Conservation (phyloP, 2,329 filamentous ascomycete species). For the Westerdykella sp. region DNA sequence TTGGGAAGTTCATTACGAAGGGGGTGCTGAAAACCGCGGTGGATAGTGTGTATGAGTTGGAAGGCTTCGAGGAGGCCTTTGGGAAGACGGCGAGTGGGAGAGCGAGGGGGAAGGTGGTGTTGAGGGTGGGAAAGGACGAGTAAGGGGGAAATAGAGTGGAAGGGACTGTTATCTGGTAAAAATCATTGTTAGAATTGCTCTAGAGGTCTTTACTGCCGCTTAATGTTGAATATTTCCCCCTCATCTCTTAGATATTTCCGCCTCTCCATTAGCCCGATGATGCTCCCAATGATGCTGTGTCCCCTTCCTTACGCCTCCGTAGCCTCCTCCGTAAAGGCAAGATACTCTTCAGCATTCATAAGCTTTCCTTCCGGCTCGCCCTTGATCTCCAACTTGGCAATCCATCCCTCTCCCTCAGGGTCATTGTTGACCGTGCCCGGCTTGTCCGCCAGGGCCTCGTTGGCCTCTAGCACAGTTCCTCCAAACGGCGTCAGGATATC, state of each 20-base stretch:
- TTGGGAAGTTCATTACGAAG: constrained; percentile 38
- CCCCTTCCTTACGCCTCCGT: neutral
- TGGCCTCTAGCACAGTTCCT: constrained; percentile 70
- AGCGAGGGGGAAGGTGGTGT: constrained; percentile 41
- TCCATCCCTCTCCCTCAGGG: constrained; percentile 87
- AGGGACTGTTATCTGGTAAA: no score
- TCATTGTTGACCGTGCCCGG: constrained; percentile 83
- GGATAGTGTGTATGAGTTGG: constrained; percentile 41
- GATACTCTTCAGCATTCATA: constrained; percentile 74
- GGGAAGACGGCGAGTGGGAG: constrained; percentile 35
- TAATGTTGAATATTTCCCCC: no score
- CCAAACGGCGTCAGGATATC: constrained; percentile 88
- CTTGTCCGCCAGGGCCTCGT: constrained; percentile 72
- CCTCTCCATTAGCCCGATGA: no score
- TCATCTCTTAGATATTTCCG: no score
- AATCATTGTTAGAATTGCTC: no score
- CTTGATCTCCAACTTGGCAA: constrained; percentile 76
- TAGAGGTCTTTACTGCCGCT: no score
- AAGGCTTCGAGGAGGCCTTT: constrained; percentile 39
- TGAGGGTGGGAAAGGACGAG: constrained; percentile 6
- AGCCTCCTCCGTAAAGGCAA: constrained; percentile 58
- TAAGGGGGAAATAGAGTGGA: no score
- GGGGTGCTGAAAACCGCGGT: constrained; percentile 34
- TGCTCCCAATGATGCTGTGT: no score
- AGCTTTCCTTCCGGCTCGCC: constrained; percentile 57